Evolutionary conservation across 305 asterid species (phyloP).

Genomic region (Fraxinus paxiana): DNA sequence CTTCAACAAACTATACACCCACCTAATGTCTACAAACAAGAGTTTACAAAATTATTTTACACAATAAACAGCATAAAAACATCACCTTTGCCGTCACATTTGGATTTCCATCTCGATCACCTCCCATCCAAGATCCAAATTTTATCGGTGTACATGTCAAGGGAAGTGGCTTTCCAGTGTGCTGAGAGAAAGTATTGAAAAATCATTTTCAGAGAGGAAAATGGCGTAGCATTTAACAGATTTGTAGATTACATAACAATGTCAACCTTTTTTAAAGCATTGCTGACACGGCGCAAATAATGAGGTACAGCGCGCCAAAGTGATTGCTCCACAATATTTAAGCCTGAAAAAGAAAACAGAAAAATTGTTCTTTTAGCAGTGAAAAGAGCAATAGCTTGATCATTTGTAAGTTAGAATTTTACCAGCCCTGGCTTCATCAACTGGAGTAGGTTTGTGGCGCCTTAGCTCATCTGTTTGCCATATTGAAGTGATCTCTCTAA

Average conservation of each 20-base stretch:
- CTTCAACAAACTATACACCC: neutral
- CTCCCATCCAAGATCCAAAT: constrained; percentile 99
- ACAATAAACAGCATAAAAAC: constrained; percentile 14
- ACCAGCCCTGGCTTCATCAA: constrained; percentile 99
- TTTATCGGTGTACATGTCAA: constrained; percentile 94
- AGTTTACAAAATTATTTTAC: constrained; percentile 3
- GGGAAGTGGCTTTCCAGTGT: constrained; percentile 89
- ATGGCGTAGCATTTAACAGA: constrained; percentile 14
- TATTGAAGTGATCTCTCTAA: constrained; percentile 88
- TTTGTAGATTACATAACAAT: constrained; percentile 15
- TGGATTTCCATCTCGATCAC: constrained; percentile 98
- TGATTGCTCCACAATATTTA: constrained; percentile 89
- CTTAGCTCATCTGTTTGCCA: constrained; percentile 99
- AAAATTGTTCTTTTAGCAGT: neutral
- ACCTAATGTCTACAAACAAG: neutral
- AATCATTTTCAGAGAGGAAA: constrained; percentile 17
- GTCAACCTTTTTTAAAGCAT: constrained; percentile 82
- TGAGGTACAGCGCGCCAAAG: constrained; percentile 98
- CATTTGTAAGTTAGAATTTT: constrained; percentile 16
- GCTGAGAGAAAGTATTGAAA: constrained; percentile 43
- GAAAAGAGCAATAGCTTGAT: constrained; percentile 15
- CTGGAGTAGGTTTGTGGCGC: constrained; percentile 97
- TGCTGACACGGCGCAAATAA: constrained; percentile 88
- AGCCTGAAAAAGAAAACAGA: constrained; percentile 46
- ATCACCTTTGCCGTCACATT: constrained; percentile 94